Percentiles rank a stretch among this genome's conserved stretches.
Evolutionary conservation across 768 basidiomycete species (phyloP).

Genomic region (Boletus barrowsii): DNA sequence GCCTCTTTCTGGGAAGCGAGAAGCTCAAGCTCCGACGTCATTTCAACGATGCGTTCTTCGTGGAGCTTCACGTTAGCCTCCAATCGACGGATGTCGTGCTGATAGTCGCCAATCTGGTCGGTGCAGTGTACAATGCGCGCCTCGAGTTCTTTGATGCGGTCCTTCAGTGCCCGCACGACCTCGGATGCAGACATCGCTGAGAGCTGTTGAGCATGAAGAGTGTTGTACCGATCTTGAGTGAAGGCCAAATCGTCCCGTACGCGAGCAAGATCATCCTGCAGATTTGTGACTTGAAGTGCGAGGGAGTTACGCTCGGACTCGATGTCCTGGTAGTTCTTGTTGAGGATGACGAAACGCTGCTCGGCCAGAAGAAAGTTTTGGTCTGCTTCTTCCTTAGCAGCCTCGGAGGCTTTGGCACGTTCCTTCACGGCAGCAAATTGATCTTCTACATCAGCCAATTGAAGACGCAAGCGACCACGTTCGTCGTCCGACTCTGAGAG

Average conservation of each 20-base stretch:
- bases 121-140: slow-evolving; percentile 60
- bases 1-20: slow-evolving; percentile 66
- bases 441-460: slow-evolving; percentile 34
- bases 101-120: slow-evolving; percentile 74
- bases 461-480: slow-evolving; percentile 24
- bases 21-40: slow-evolving; percentile 67
- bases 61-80: slow-evolving; percentile 73
- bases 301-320: slow-evolving; percentile 69
- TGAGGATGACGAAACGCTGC: slow-evolving; percentile 43
- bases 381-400: slow-evolving; percentile 36
- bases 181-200: slow-evolving; percentile 57
- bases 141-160: slow-evolving; percentile 70
- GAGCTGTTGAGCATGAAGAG: slow-evolving; percentile 65
- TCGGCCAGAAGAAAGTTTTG: slow-evolving; percentile 30
- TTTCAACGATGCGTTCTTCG: slow-evolving; percentile 70
- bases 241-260: slow-evolving; percentile 53
- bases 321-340: slow-evolving; percentile 48
- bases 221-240: slow-evolving; percentile 58
- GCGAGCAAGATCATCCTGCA: slow-evolving; percentile 53
- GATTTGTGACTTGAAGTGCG: slow-evolving; percentile 58
- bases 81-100: slow-evolving; percentile 73
- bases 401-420: slow-evolving; percentile 32
- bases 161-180: slow-evolving; percentile 51
- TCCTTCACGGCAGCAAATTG: slow-evolving; percentile 33
- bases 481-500: slow-evolving; percentile 35